Conservation (phyloP, 2,329 filamentous ascomycete genomes). For the Trichoderma simmonsii region DNA sequence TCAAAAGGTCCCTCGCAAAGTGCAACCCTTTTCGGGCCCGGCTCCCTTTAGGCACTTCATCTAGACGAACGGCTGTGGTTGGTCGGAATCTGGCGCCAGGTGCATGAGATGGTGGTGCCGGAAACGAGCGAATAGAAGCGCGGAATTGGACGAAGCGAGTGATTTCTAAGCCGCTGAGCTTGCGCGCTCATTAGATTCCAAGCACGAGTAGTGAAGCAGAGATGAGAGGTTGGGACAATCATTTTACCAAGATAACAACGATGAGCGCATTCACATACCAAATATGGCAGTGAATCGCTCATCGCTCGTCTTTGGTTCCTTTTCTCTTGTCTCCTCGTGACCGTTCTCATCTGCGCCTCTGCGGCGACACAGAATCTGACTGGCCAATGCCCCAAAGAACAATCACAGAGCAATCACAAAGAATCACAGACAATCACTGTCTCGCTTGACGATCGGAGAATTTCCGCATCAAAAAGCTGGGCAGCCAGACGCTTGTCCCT, state of each 20-base stretch:
- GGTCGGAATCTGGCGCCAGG: conserved; percentile 5
- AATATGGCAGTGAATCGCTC: not conserved
- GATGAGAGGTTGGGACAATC: not conserved
- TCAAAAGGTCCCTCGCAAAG: not conserved
- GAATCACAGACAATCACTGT: not conserved
- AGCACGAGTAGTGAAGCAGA: not conserved
- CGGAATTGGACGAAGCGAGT: not conserved
- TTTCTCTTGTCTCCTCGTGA: not conserved
- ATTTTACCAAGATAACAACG: not conserved
- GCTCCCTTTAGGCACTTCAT: not conserved
- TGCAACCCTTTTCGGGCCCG: not conserved
- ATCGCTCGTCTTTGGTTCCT: not conserved
- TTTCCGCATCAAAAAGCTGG: not conserved
- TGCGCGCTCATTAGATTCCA: not conserved
- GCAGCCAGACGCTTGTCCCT: not conserved
- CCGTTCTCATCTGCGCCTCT: not conserved
- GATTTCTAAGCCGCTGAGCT: not conserved
- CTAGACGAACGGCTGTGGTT: not conserved
- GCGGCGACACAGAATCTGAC: not conserved
- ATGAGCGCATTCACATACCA: not conserved
- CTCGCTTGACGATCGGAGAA: not conserved
- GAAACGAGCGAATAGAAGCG: conserved; percentile 9
- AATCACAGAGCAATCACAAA: not conserved
- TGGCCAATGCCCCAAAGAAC: not conserved
- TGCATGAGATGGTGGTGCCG: not conserved